phyloP scores from a whole-genome alignment of 2,329 filamentous ascomycete species.

The Fusarium chlamydosporum region DNA sequence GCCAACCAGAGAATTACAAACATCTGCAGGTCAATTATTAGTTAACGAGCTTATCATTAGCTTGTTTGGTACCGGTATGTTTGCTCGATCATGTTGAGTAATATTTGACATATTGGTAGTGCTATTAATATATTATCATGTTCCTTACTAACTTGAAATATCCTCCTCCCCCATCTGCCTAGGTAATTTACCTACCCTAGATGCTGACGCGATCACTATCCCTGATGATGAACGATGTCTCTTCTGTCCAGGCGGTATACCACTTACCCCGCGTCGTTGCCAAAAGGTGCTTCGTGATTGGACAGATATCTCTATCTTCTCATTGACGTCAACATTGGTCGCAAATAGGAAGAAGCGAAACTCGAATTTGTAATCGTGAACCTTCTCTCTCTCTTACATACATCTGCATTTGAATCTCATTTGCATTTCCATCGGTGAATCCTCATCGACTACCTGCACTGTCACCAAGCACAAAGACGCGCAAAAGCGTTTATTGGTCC shows the following conservation, averaged over 20 bases:
- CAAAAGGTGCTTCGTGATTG: constrained; percentile 48
- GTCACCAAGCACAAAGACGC: constrained; percentile 2
- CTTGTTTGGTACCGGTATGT: neutral
- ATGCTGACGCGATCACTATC: constrained; percentile 38
- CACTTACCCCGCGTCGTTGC: constrained; percentile 46
- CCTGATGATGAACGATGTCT: constrained; percentile 38
- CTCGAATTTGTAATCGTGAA: constrained; percentile 22
- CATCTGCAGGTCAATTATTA: constrained; percentile 14
- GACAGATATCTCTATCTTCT: constrained; percentile 38
- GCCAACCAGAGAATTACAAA: constrained; percentile 10
- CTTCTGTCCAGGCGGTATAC: neutral
- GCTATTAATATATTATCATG: constrained; percentile 8
- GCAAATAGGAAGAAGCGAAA: constrained; percentile 19
- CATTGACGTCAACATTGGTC: constrained; percentile 45
- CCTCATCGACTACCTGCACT: neutral
- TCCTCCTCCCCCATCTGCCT: constrained; percentile 1
- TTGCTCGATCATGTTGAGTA: constrained; percentile 47
- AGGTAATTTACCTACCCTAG: constrained; percentile 9
- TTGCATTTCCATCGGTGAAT: neutral
- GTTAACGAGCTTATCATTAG: constrained; percentile 35
- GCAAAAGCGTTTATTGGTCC: neutral
- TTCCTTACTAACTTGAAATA: neutral
- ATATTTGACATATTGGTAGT: constrained; percentile 4
- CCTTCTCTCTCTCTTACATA: constrained; percentile 7
- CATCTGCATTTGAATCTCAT: constrained; percentile 6